Conservation (phyloP, 495 filamentous ascomycete genomes). For the Hyaloscypha finlandica region DNA sequence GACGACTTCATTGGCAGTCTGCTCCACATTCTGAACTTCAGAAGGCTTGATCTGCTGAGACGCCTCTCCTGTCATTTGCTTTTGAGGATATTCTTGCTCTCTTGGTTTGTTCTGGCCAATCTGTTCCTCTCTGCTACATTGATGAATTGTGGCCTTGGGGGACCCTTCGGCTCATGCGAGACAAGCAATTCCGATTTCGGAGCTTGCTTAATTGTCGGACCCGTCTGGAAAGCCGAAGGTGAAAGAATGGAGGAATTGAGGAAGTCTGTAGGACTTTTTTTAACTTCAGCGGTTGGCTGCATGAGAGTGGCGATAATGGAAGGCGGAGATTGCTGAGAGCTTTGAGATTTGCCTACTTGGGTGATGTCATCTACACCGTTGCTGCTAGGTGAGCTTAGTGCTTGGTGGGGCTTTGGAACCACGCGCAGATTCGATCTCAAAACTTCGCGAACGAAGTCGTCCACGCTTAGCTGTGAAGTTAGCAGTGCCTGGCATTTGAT, state of each 20-base stretch:
- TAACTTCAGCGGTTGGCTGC: slow-evolving; percentile 4
- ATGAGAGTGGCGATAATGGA: neutral
- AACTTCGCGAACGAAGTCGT: neutral
- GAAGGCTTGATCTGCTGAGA: neutral
- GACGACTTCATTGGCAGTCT: neutral
- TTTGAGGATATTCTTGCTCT: too few relatives aligned
- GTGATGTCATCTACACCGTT: slow-evolving; percentile 3
- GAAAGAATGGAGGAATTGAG: neutral
- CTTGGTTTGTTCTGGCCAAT: too few relatives aligned
- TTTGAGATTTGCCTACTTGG: slow-evolving; percentile 11
- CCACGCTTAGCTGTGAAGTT: neutral
- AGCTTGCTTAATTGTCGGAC: neutral
- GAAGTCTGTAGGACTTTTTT: neutral
- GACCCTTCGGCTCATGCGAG: neutral
- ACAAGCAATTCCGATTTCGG: neutral
- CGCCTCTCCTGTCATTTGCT: too few relatives aligned
- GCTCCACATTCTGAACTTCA: neutral
- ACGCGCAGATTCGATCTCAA: neutral
- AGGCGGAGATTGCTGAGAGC: neutral
- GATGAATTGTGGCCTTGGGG: neutral
- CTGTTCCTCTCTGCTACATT: too few relatives aligned
- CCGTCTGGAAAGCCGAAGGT: neutral
- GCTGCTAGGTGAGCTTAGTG: slow-evolving; percentile 9
- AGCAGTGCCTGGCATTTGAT: neutral
- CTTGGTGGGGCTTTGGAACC: neutral